Evolutionary conservation across 2,329 filamentous ascomycete genomes (phyloP).

Genomic region (Colletotrichum liaoningense): DNA sequence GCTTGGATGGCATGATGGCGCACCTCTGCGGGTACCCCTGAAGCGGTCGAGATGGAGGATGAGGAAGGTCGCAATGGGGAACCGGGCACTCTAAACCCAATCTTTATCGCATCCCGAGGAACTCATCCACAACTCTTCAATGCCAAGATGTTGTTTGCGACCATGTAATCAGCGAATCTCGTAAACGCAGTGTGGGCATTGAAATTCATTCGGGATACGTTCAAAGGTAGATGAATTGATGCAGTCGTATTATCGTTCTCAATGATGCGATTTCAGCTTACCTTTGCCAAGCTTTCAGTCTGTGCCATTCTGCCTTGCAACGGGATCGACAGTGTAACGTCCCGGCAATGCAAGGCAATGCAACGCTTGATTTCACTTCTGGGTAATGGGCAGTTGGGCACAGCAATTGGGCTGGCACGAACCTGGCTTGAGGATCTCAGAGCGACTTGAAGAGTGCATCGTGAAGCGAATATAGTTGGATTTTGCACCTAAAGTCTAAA

Average conservation of each 20-base stretch:
- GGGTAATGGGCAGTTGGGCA: not conserved
- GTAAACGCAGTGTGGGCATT: not conserved
- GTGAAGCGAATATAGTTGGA: not conserved
- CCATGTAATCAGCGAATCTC: not conserved
- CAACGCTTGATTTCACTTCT: not conserved
- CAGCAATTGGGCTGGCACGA: not conserved
- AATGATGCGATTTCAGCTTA: not conserved
- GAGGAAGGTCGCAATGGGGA: conserved; percentile 25
- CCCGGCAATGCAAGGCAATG: not conserved
- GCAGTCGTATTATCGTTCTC: too few species aligned
- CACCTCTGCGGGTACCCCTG: conserved; percentile 2
- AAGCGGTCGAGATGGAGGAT: conserved; percentile 3
- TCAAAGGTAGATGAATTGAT: not conserved
- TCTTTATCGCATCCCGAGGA: not conserved
- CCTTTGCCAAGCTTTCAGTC: not conserved
- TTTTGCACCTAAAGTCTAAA: not conserved
- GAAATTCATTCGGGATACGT: not conserved
- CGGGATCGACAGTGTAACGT: not conserved
- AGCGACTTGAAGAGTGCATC: too few species aligned
- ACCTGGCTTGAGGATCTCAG: not conserved
- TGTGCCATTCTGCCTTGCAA: not conserved
- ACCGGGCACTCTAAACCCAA: conserved; percentile 7
- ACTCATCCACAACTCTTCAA: not conserved
- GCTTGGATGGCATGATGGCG: not conserved
- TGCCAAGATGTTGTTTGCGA: not conserved